A percentile compares a stretch with the other conserved stretches of the same genome.
phyloP scores from a whole-genome alignment of 1,284 basidiomycete species.

The Austroboletus niveus region DNA sequence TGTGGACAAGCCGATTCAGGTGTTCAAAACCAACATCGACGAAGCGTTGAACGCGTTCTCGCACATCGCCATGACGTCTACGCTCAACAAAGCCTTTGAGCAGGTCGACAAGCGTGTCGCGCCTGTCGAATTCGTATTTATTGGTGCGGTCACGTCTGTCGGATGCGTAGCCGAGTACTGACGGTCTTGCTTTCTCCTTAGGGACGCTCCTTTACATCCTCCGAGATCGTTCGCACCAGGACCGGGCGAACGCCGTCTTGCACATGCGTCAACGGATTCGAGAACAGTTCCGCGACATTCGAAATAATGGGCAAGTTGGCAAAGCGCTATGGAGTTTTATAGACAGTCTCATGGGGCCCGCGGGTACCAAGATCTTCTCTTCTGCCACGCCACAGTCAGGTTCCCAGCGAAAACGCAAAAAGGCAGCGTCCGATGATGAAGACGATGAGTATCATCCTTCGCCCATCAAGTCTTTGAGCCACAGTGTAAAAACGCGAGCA shows the following conservation, averaged over 20 bases:
- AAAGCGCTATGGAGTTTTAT: conserved; percentile 58
- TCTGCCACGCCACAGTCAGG: conserved; percentile 1
- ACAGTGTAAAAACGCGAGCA: conserved; percentile 38
- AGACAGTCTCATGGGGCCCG: conserved; percentile 37
- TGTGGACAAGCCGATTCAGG: conserved; percentile 40
- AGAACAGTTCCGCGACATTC: conserved; percentile 53
- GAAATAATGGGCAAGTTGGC: conserved; percentile 53
- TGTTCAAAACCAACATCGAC: conserved; percentile 51
- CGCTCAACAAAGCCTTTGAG: conserved; percentile 44
- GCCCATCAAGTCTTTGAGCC: conserved; percentile 37
- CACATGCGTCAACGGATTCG: conserved; percentile 55
- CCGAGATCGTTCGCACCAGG: conserved; percentile 36
- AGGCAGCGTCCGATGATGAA: conserved; percentile 25
- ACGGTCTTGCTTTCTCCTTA: conserved; percentile 21
- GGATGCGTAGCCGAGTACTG: not conserved
- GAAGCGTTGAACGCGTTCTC: conserved; percentile 51
- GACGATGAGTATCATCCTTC: conserved; percentile 50
- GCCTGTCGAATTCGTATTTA: conserved; percentile 73
- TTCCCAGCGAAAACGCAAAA: conserved; percentile 35
- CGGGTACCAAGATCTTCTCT: conserved; percentile 29
- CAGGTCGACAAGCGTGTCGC: conserved; percentile 58
- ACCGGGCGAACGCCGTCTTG: conserved; percentile 51
- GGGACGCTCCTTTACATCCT: conserved; percentile 59
- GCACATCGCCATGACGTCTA: conserved; percentile 44
- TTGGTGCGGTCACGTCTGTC: conserved; percentile 41